Percentiles rank a stretch among this genome's conserved stretches.
Evolutionary conservation across 441 rosid species (phyloP).

Genomic region (Hura crepitans): DNA sequence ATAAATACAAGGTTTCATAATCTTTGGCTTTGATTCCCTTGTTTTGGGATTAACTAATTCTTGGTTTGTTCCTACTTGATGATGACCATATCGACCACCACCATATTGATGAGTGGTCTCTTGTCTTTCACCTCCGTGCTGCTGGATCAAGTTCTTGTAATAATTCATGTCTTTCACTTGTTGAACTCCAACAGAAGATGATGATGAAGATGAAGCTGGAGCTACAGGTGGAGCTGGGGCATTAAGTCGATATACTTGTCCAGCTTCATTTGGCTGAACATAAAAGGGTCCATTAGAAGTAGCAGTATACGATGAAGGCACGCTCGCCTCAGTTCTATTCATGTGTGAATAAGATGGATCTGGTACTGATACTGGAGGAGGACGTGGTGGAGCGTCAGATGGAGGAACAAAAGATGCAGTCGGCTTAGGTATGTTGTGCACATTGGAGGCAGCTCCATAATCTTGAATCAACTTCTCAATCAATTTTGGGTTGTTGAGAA

Average conservation of each 20-base stretch:
- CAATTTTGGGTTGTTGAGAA: conserved; percentile 68
- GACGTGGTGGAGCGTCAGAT: conserved; percentile 14
- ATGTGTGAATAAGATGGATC: conserved; percentile 39
- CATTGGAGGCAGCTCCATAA: conserved; percentile 42
- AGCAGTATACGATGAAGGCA: conserved; percentile 32
- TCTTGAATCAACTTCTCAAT: conserved; percentile 67
- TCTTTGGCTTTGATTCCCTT: conserved; percentile 58
- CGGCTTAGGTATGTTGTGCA: conserved; percentile 37
- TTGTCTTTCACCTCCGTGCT: conserved; percentile 87
- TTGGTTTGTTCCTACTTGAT: conserved; percentile 39
- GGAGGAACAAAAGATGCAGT: conserved; percentile 24
- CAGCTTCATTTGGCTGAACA: conserved; percentile 43
- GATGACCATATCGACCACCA: conserved; percentile 37
- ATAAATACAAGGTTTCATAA: conserved; percentile 85
- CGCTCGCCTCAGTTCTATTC: conserved; percentile 37
- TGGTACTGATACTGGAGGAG: conserved; percentile 17
- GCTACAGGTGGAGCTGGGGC: conserved; percentile 31
- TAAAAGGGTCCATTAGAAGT: conserved; percentile 47
- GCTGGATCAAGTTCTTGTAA: conserved; percentile 90
- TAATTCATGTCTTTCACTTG: conserved; percentile 66
- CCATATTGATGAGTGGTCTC: conserved; percentile 46
- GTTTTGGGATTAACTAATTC: conserved; percentile 50
- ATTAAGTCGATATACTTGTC: conserved; percentile 30
- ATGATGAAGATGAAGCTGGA: conserved; percentile 33
- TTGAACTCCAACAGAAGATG: conserved; percentile 38